These are phyloP conservation scores for Fusarium anthophilum DNA, from an alignment of 2,329 filamentous ascomycete species.

Conservation along the genomic window DNA sequence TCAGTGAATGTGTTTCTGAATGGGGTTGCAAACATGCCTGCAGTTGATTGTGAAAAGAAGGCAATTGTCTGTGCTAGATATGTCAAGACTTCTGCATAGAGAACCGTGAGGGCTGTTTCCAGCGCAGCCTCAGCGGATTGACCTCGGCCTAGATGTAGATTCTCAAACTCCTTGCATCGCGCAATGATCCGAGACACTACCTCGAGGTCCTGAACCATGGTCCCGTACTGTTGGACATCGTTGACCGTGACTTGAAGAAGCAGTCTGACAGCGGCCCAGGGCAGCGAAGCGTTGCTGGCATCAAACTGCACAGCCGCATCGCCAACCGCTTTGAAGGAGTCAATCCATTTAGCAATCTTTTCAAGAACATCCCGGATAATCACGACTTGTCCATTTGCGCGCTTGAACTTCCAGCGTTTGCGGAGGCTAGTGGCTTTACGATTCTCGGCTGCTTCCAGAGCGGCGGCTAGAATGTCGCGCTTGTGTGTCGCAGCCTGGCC, in stretches of 20 bases:
- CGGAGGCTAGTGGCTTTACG: not conserved
- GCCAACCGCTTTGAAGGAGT: not conserved
- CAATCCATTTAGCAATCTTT: constrained; percentile 14
- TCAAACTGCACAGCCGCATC: constrained; percentile 3
- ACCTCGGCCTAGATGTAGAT: not conserved
- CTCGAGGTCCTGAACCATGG: not conserved
- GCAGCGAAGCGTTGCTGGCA: not conserved
- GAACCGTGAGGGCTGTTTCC: not conserved
- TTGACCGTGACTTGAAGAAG: constrained; percentile 1
- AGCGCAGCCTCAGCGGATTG: not conserved
- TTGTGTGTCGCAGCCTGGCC: not conserved
- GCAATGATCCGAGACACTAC: not conserved
- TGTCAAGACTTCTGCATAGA: not conserved
- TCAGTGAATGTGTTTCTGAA: fast-evolving
- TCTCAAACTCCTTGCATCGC: not conserved
- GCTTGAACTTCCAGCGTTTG: constrained; percentile 16
- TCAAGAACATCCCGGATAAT: constrained; percentile 2
- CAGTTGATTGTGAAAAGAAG: not conserved
- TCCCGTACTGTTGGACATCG: not conserved
- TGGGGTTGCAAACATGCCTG: not conserved
- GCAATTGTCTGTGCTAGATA: not conserved
- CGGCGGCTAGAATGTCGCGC: not conserved
- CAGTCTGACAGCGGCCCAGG: constrained; percentile 5
- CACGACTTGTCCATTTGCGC: not conserved
- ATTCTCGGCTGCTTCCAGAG: not conserved